Base-by-base conservation (phyloP, 306 rosid genomes). In the Sicyos edulis region DNA sequence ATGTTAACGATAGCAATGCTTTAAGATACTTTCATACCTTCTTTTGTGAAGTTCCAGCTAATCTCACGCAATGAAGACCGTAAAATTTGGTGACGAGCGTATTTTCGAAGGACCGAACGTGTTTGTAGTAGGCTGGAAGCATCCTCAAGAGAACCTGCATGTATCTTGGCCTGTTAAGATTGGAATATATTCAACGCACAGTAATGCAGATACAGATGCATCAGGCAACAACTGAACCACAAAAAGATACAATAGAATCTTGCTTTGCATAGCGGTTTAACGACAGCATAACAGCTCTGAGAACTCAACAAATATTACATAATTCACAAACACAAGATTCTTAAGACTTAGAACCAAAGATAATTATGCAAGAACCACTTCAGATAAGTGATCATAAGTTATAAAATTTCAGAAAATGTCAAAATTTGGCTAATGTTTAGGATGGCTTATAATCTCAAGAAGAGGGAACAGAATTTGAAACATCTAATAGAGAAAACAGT, bases 61-160 rank as follows among this genome's bases (percentile, higher is more conserved):
- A 73, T 74, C 74, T 95, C 56, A 95, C 96, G 75, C 97, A 95
- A 77, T 95, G 97, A 21, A 95, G 91, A 40, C 99, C 97, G 10
- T 32, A 95, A 77, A 95, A 95, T 78, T 89, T 95, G 15, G 97
- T 91, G 22, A 95, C 95, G 21, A 95, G 85, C 7, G 97, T 91
- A 77, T 91, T 95, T 78, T 91, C 99, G 68, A 89, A 95, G 44
- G 89, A 62, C 0, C 95, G 85, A 37, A 91, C 95, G 47, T 95
- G 99, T 45, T 89, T 91, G 64, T 95, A 95, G 64, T 95, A 95
- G 45, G 96, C 92, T 0, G 96, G 97, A 70, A 95, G 99, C 99
- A 95, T 95, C 86, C 88, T 81, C 29, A 91, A 68, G 54, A 95
- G 83, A 78, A 91, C 97, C 99, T 93, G 81, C 65, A 80, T 76